A percentile compares a stretch with the other conserved stretches of the same genome.
Conservation (phyloP, 768 basidiomycete genomes). For the Phallus indusiatus region DNA sequence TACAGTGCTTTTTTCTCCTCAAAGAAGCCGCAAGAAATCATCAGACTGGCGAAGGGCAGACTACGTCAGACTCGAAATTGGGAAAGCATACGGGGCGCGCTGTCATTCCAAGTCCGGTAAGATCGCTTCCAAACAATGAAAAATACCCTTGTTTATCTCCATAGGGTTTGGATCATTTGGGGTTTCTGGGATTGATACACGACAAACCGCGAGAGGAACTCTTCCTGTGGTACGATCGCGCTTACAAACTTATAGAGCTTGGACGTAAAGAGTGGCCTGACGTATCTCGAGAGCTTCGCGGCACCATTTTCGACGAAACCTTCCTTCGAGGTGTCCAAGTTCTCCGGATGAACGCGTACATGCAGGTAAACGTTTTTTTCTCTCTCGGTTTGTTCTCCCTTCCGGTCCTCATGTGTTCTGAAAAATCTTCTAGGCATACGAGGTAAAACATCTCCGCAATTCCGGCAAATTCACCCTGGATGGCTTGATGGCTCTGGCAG, state of each 20-base stretch:
- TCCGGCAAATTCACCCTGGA: conserved; percentile 28
- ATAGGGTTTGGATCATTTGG: conserved; percentile 33
- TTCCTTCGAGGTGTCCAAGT: conserved; percentile 33
- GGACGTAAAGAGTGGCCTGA: conserved; percentile 31
- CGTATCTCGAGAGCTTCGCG: conserved; percentile 29
- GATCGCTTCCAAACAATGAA: neutral
- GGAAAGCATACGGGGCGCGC: conserved; percentile 25
- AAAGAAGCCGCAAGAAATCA: conserved; percentile 23
- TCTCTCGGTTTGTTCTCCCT: conserved; percentile 19
- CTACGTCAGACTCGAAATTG: conserved; percentile 16
- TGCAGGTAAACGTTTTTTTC: conserved; percentile 23
- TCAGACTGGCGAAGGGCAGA: conserved; percentile 24
- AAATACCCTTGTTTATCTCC: no score
- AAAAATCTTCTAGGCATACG: conserved; percentile 9
- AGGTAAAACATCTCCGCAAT: conserved; percentile 12
- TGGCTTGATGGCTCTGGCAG: conserved; percentile 23
- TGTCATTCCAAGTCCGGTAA: conserved; percentile 14
- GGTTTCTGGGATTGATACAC: conserved; percentile 20
- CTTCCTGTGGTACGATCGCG: conserved; percentile 25
- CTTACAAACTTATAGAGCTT: conserved; percentile 34
- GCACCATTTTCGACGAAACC: conserved; percentile 32
- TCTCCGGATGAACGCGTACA: conserved; percentile 25
- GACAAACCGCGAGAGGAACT: conserved; percentile 16
- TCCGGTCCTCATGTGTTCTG: conserved; percentile 15
- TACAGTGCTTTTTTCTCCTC: conserved; percentile 24